Evolutionary conservation across 2,329 filamentous ascomycete genomes (phyloP).

Genomic region (Stagonosporopsis chrysanthemi): DNA sequence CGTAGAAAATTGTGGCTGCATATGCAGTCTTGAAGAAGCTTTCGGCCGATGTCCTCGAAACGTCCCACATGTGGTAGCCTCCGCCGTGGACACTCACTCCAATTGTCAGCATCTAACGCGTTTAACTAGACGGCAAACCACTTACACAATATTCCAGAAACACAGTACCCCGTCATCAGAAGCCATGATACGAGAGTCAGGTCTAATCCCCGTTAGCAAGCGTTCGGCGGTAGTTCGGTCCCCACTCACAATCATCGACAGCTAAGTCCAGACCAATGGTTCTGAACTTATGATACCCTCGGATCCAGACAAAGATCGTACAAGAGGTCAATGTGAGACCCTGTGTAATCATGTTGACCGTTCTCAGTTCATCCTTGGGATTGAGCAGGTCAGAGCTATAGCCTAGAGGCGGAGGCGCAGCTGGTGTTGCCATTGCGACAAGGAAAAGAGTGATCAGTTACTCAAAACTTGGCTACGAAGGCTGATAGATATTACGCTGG

Average conservation of each 20-base stretch:
- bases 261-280: conserved; percentile 12
- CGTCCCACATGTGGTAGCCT: conserved; percentile 24
- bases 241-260: conserved; percentile 22
- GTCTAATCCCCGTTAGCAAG: conserved; percentile 4
- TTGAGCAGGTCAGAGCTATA: conserved; percentile 13
- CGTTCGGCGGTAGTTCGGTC: not conserved
- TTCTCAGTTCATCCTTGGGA: conserved; percentile 18
- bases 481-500: not conserved
- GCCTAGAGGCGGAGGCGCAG: conserved; percentile 12
- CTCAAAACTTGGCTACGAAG: too few relatives aligned
- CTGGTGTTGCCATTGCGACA: conserved; percentile 11
- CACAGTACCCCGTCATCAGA: conserved; percentile 19
- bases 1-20: conserved; percentile 27
- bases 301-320: conserved; percentile 18
- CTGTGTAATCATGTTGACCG: conserved; percentile 23
- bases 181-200: conserved; percentile 17
- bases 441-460: not conserved
- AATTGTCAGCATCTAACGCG: not conserved
- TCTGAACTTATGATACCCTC: conserved; percentile 16
- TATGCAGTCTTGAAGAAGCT: conserved; percentile 17
- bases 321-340: conserved; percentile 16
- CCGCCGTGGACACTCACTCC: conserved; percentile 20
- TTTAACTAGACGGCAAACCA: not conserved
- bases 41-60: conserved; percentile 3
- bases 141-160: conserved; percentile 13